Base-by-base conservation (phyloP, 345 rosid species). In the Cochlearia excelsa region DNA sequence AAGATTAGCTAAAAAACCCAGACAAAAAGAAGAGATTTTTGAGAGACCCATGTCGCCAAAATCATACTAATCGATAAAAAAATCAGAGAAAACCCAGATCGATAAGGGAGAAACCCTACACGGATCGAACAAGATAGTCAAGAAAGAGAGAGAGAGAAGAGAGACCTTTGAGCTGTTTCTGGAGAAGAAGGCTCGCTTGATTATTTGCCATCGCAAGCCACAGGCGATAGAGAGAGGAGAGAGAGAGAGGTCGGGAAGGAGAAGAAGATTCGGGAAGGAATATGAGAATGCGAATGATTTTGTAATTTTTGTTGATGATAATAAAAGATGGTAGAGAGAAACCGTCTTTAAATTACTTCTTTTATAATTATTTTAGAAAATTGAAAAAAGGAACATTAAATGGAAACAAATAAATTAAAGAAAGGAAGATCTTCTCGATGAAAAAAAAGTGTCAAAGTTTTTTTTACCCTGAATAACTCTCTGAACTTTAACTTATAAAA, bases 101-200 rank as follows among this genome's bases (percentile, higher is more conserved):
- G 40, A 26, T 6, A 41, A 9, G 49, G 30, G 30, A 29, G 28
- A 59, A 51, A 30, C 30, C 64, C 54, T 26, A 56, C 59, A 49
- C 1, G 16, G 34, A 56, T 48, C 52, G 63, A 41, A 28, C 3
- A 55, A 8, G 9, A 31, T 3, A 5, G 7, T 37, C 23, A 16
- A 16, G 23, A 16, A 16, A 16, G 23, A 16, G 23, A 16, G 23
- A 16, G 23, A 16, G 23, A 16, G 23, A 16, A 16, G 11, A 54
- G 68, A 61, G 62, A 75, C 96, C 93, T 84, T 67, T 83, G 57
- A 88, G 90, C 63, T 88, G 94, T 76, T 84, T 85, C 64, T 81
- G 89, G 28, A 89, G 85, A 69, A 89, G 94, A 60, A 86, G 91
- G 67, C 78, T 72, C 1, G 88, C 90, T 73, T 81, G 90, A 33